A percentile compares a stretch with the other conserved stretches of the same genome.
These are phyloP conservation scores for Trichaptum fuscoviolaceum DNA, from an alignment of 768 basidiomycete species.

Conservation along the genomic window DNA sequence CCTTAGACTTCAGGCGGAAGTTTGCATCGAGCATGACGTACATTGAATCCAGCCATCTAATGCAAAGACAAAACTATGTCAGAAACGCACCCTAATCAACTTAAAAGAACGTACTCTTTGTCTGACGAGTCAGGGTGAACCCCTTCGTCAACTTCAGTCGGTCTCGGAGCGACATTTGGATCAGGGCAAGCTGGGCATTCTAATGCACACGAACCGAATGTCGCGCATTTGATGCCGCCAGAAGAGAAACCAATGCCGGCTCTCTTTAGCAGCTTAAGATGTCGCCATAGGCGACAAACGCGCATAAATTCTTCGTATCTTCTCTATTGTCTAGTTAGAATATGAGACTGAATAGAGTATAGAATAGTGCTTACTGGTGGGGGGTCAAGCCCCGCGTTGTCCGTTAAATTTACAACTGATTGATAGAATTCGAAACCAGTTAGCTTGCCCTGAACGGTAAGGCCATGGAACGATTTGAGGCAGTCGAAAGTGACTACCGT, in stretches of 20 bases:
- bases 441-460: slow-evolving; percentile 12
- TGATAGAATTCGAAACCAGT: slow-evolving; percentile 15
- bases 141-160: slow-evolving; percentile 7
- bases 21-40: slow-evolving; percentile 25
- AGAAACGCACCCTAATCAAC: background rate
- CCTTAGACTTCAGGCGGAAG: slow-evolving; percentile 22
- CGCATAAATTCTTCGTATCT: slow-evolving; percentile 11
- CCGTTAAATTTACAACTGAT: slow-evolving; percentile 10
- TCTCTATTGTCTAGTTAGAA: background rate
- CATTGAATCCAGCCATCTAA: slow-evolving; percentile 21
- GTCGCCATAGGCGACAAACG: slow-evolving; percentile 15
- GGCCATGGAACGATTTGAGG: slow-evolving; percentile 11
- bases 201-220: slow-evolving; percentile 14
- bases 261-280: slow-evolving; percentile 18
- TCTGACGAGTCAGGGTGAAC: slow-evolving; percentile 14
- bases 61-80: background rate
- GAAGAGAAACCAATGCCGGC: slow-evolving; percentile 18
- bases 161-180: slow-evolving; percentile 8
- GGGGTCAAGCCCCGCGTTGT: slow-evolving; percentile 6
- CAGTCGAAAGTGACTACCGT: slow-evolving; percentile 15
- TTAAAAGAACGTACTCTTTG: slow-evolving; percentile 11
- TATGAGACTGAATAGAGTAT: background rate
- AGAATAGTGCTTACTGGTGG: slow-evolving; percentile 9
- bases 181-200: slow-evolving; percentile 23
- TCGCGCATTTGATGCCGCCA: slow-evolving; percentile 10